Evolutionary conservation across 805 yeast species (phyloP), one percentile per base, ranked within the genome.

Genomic region (Saturnispora gosingensis): DNA sequence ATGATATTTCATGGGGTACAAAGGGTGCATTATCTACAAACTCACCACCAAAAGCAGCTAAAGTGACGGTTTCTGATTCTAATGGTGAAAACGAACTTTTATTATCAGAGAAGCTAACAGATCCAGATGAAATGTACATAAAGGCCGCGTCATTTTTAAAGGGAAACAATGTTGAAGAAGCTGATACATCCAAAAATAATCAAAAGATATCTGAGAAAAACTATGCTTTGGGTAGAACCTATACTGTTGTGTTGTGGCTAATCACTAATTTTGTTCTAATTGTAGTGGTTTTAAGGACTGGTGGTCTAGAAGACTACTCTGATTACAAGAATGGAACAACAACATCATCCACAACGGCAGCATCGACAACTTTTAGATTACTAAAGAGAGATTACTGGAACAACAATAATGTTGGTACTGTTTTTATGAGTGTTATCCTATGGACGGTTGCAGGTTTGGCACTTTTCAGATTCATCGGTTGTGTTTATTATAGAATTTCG

Each of bases 1-100:
- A 90, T 66, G 98, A 90, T 71, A 82, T 90, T 47, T 86, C 96
- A 5, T 90, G 98, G 97, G 97, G 97, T 67, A 91, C 96, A 3
- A 88, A 91, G 65, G 96, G 96, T 49, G 85, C 85, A 36, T 74
- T 79, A 4, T 77, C 80, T 64, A 53, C 48, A 2, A 85, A 74
- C 61, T 79, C 72, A 61, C 76, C 72, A 65, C 90, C 75, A 64
- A 76, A 89, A 59, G 96, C 95, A 52, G 65, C 66, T 10, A 55
- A 53, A 30, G 58, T 54, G 2, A 42, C 48, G 1, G 30, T 34
- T 24, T 25, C 28, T 4, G 30, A 39, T 20, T 25, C 28, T 6
- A 35, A 27, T 48, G 66, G 61, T 47, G 53, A 39, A 5, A 58
- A 58, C 30, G 59, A 61, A 45, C 30, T 64, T 22, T 49, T 61